Evolutionary conservation across 352 stramenopile genomes (phyloP).

Genomic region (Globisporangium cylindrosporum): DNA sequence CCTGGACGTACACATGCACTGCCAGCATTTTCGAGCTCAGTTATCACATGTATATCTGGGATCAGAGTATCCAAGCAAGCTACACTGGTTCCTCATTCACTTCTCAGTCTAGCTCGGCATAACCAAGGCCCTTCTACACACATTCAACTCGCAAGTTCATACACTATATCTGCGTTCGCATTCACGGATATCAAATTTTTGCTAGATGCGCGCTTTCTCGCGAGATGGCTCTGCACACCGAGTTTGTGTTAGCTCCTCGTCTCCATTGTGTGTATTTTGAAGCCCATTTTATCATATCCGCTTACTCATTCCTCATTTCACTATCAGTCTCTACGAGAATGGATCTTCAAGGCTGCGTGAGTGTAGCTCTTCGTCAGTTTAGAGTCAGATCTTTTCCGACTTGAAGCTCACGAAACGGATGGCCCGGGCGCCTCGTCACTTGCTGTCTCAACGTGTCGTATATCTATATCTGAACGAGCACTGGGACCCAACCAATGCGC

Average conservation of each 20-base stretch:
- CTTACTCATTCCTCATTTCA: not conserved
- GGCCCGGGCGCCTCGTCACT: not conserved
- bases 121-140: not conserved
- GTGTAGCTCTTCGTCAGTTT: not conserved
- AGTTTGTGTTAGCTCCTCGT: not conserved
- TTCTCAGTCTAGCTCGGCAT: not conserved
- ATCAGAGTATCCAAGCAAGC: not conserved
- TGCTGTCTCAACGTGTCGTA: not conserved
- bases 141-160: not conserved
- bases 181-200: not conserved
- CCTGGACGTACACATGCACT: too few species aligned
- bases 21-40: too few species aligned
- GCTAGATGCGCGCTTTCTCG: not conserved
- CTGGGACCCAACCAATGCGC: not conserved
- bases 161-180: not conserved
- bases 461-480: not conserved
- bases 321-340: not conserved
- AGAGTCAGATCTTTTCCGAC: not conserved
- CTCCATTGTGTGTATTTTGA: not conserved
- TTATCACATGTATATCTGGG: not conserved
- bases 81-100: not conserved
- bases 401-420: not conserved
- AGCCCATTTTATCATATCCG: not conserved
- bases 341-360: not conserved
- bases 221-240: not conserved